phyloP scores from a whole-genome alignment of 306 rosid species.

The Herpetospermum pedunculosum region DNA sequence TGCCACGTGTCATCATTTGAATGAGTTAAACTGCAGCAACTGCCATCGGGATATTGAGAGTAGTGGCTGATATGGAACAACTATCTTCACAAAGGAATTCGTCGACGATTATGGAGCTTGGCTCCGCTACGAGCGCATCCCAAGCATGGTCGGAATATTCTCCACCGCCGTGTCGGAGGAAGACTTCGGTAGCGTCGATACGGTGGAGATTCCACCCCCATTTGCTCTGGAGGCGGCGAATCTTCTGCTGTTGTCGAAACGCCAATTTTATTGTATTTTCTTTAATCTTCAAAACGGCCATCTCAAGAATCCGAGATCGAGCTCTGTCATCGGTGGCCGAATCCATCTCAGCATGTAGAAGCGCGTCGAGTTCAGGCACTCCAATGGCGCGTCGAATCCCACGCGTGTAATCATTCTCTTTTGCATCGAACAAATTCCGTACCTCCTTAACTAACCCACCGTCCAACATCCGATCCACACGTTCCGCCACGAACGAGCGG shows the following conservation, averaged over 20 bases:
- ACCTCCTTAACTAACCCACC: constrained; percentile 28
- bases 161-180: not conserved
- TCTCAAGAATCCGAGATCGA: constrained; percentile 12
- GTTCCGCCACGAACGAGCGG: constrained; percentile 23
- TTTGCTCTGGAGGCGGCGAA: constrained; percentile 13
- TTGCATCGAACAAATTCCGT: constrained; percentile 19
- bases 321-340: not conserved
- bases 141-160: constrained; percentile 15
- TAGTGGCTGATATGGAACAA: not conserved
- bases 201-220: constrained; percentile 23
- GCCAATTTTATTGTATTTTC: constrained; percentile 25
- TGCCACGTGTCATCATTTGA: not conserved
- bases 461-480: constrained; percentile 34
- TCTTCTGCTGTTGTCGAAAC: constrained; percentile 22
- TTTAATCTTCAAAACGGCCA: constrained; percentile 24
- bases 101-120: constrained; percentile 5
- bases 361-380: constrained; percentile 27
- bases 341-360: constrained; percentile 4
- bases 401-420: constrained; percentile 6
- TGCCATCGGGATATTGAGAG: not conserved
- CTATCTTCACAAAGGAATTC: constrained; percentile 13
- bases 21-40: not conserved
- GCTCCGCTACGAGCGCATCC: constrained; percentile 22
- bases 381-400: constrained; percentile 37
- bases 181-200: constrained; percentile 29